These are phyloP conservation scores for Tricholoma sp. DNA, from an alignment of 768 basidiomycete genomes.

Conservation along the genomic window DNA sequence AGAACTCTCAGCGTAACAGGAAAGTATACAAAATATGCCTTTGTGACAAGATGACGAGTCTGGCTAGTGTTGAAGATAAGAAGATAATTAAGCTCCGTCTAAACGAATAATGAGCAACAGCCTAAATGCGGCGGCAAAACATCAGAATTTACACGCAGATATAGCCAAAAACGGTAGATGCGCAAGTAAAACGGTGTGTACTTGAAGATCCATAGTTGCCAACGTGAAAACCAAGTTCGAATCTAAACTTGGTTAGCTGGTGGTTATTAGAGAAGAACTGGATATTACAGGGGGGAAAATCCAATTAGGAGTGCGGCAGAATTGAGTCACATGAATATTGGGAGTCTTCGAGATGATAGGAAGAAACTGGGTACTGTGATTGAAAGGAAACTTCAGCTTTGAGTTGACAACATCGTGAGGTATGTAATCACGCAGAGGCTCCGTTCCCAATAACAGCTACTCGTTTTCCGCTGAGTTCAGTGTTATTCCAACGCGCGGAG, in stretches of 20 bases:
- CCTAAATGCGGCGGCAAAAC: constrained; percentile 2
- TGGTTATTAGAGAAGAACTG: neutral
- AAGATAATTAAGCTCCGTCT: neutral
- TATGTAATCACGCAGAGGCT: constrained; percentile 40
- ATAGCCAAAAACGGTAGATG: constrained; percentile 8
- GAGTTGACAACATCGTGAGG: constrained; percentile 8
- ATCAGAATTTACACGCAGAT: constrained; percentile 1
- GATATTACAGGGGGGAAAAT: constrained; percentile 37
- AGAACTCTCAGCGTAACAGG: neutral
- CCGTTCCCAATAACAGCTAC: constrained; percentile 60
- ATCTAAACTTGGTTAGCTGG: neutral
- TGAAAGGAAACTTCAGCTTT: neutral
- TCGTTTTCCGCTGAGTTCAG: constrained; percentile 38
- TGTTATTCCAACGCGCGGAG: constrained; percentile 44
- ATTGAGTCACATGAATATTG: constrained; percentile 38
- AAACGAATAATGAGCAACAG: neutral
- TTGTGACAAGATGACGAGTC: neutral
- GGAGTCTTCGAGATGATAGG: constrained; percentile 38
- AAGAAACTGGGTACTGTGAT: constrained; percentile 45
- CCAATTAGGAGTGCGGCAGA: constrained; percentile 48
- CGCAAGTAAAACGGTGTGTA: constrained; percentile 9
- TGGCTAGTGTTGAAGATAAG: neutral
- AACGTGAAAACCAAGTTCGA: neutral
- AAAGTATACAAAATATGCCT: constrained; percentile 1
- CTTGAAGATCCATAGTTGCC: constrained; percentile 9